Percentiles rank a stretch among this genome's conserved stretches.
Evolutionary conservation across 1,284 basidiomycete species (phyloP).

Genomic region (Apiotrichum brassicae): DNA sequence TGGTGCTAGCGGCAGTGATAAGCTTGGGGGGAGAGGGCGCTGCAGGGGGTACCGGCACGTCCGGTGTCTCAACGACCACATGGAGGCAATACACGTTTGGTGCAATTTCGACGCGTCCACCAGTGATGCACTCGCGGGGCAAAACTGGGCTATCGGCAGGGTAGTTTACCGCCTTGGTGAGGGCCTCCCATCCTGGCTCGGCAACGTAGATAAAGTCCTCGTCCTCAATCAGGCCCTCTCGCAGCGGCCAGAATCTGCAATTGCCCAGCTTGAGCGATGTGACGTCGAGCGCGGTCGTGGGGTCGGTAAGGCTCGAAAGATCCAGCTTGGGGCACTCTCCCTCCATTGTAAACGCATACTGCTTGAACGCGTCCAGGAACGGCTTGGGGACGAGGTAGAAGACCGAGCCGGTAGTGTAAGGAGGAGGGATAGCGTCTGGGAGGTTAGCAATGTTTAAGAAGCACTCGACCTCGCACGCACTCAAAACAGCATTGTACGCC

Average conservation of each 20-base stretch:
- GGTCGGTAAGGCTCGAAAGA: constrained; percentile 22
- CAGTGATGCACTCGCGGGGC: constrained; percentile 51
- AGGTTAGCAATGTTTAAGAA: too few species aligned
- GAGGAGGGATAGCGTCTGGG: constrained; percentile 29
- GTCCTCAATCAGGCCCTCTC: constrained; percentile 54
- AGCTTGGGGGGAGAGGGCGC: constrained; percentile 3
- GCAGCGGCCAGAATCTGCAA: constrained; percentile 34
- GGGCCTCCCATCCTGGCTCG: constrained; percentile 61
- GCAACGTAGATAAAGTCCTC: constrained; percentile 75
- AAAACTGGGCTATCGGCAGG: constrained; percentile 43
- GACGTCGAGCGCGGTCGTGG: constrained; percentile 19
- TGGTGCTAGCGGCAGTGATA: constrained; percentile 12
- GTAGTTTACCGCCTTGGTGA: constrained; percentile 46
- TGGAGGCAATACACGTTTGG: constrained; percentile 65
- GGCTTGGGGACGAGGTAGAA: constrained; percentile 39
- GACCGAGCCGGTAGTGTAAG: constrained; percentile 24
- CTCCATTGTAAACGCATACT: constrained; percentile 22
- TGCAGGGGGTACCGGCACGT: constrained; percentile 14
- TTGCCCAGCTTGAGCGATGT: constrained; percentile 12
- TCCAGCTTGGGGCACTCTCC: constrained; percentile 16
- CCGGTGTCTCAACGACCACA: constrained; percentile 22
- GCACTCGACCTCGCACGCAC: constrained; percentile 1
- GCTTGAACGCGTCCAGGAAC: constrained; percentile 26
- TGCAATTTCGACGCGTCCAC: constrained; percentile 61
- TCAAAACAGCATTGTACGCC: constrained; percentile 10